Percentiles rank a stretch among this genome's conserved stretches.
These are phyloP conservation scores for Aspergillus niger DNA, from an alignment of 2,329 filamentous ascomycete species.

Conservation along the genomic window DNA sequence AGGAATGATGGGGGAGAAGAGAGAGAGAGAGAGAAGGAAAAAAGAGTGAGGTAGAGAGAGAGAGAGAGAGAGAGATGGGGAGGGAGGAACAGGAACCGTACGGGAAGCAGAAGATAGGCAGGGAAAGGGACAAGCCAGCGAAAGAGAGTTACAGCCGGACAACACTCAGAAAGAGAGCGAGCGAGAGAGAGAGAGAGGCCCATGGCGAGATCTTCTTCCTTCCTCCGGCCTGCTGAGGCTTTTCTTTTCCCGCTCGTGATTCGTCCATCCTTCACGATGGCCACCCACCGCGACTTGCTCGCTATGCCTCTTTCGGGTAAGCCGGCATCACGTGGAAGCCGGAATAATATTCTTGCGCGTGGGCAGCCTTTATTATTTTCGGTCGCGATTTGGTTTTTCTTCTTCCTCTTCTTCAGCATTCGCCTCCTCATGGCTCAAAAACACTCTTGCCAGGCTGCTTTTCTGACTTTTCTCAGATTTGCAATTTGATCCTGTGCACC, in stretches of 20 bases:
- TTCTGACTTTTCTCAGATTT: background rate
- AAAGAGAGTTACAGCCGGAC: background rate
- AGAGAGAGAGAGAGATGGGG: background rate
- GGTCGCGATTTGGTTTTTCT: background rate
- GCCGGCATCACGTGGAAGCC: background rate
- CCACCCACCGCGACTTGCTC: background rate
- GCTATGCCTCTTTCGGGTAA: background rate
- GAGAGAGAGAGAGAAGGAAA: slow-evolving; percentile 28
- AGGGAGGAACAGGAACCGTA: background rate
- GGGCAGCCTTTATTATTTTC: slow-evolving; percentile 1
- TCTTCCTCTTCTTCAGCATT: background rate
- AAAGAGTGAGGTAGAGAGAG: slow-evolving; percentile 13
- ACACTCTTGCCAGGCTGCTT: background rate
- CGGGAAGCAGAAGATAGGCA: slow-evolving; percentile 4
- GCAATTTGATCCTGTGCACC: background rate
- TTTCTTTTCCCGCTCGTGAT: slow-evolving; percentile 8
- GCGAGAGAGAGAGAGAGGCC: slow-evolving; percentile 2
- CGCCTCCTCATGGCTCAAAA: background rate
- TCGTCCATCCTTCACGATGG: background rate
- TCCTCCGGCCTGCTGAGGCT: slow-evolving; percentile 12
- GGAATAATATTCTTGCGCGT: background rate
- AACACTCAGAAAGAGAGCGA: slow-evolving; percentile 4
- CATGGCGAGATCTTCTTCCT: slow-evolving; percentile 5
- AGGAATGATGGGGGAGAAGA: slow-evolving; percentile 21
- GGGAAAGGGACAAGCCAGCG: background rate